Percentiles rank a stretch among this genome's conserved stretches.
Conservation (phyloP, 768 basidiomycete genomes). For the Asterophora parasitica region DNA sequence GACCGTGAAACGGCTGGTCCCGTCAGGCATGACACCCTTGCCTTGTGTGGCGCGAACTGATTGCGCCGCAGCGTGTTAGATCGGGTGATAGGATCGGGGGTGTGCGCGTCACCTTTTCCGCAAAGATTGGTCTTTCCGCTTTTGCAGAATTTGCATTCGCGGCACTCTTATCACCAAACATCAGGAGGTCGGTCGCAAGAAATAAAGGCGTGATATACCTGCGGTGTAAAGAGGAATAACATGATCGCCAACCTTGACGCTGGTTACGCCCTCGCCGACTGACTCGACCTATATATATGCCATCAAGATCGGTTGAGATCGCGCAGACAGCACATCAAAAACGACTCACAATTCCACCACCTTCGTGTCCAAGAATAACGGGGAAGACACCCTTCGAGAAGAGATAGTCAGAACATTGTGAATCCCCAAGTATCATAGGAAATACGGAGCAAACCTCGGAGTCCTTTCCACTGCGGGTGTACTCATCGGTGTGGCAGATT, state of each 20-base stretch:
- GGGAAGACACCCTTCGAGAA: slow-evolving; percentile 74
- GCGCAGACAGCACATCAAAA: background rate
- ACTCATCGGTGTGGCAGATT: slow-evolving; percentile 98
- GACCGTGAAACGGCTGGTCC: slow-evolving; percentile 80
- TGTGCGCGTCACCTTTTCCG: slow-evolving; percentile 61
- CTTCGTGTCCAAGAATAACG: slow-evolving; percentile 92
- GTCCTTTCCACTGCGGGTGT: slow-evolving; percentile 93
- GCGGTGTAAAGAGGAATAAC: slow-evolving; percentile 97
- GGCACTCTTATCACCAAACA: slow-evolving; percentile 57
- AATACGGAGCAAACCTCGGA: too few relatives aligned
- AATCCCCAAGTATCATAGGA: background rate
- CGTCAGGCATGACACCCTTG: slow-evolving; percentile 92
- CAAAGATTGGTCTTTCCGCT: slow-evolving; percentile 99
- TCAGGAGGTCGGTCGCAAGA: background rate
- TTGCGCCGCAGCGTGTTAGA: background rate
- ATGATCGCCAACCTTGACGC: slow-evolving; percentile 78
- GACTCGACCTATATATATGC: slow-evolving; percentile 78
- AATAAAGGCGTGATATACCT: slow-evolving; percentile 39
- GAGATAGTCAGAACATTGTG: background rate
- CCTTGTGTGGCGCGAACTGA: slow-evolving; percentile 91
- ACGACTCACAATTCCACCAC: slow-evolving; percentile 74
- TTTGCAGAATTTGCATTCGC: slow-evolving; percentile 98
- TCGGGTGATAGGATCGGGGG: background rate
- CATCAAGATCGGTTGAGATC: slow-evolving; percentile 12
- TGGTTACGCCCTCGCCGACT: slow-evolving; percentile 93